A percentile compares a stretch with the other conserved stretches of the same genome.
Conservation (phyloP, 2,329 filamentous ascomycete species). For the Fusarium cicatricum region DNA sequence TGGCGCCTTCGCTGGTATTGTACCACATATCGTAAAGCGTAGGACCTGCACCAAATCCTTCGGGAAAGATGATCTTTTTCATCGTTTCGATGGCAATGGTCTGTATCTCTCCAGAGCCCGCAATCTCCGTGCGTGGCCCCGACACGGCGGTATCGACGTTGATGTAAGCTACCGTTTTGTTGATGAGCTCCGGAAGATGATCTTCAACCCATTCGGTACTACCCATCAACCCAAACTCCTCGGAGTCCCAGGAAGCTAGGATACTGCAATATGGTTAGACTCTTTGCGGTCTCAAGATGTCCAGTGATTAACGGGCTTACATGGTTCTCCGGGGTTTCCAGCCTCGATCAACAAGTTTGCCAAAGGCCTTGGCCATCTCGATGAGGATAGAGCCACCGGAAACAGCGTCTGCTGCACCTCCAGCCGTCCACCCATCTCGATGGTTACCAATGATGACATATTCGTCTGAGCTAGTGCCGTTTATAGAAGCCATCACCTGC, state of each 20-base stretch:
- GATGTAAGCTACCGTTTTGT: constrained; percentile 49
- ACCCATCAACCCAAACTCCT: constrained; percentile 29
- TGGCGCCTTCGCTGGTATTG: constrained; percentile 26
- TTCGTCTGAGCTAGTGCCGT: constrained; percentile 50
- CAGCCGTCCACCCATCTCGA: constrained; percentile 62
- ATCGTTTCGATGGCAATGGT: constrained; percentile 34
- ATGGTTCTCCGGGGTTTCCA: constrained; percentile 62
- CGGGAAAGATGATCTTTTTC: constrained; percentile 32
- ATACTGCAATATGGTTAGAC: constrained; percentile 1
- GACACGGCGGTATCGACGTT: constrained; percentile 60
- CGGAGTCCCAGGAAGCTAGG: constrained; percentile 24
- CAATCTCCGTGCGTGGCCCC: constrained; percentile 51
- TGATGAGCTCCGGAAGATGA: constrained; percentile 14
- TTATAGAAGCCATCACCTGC: constrained; percentile 52
- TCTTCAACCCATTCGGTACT: constrained; percentile 29
- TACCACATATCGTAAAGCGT: constrained; percentile 34
- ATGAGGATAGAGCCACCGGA: constrained; percentile 58
- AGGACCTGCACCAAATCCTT: constrained; percentile 17
- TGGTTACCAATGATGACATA: constrained; percentile 62
- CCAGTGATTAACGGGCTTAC: constrained; percentile 3
- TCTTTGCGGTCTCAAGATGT: rapidly evolving
- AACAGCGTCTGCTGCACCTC: constrained; percentile 61
- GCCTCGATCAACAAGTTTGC: constrained; percentile 54
- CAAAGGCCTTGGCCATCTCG: constrained; percentile 59
- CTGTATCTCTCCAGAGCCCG: constrained; percentile 31